Conservation (phyloP, 1,139 yeast species). For the Kluyveromyces sp. region DNA sequence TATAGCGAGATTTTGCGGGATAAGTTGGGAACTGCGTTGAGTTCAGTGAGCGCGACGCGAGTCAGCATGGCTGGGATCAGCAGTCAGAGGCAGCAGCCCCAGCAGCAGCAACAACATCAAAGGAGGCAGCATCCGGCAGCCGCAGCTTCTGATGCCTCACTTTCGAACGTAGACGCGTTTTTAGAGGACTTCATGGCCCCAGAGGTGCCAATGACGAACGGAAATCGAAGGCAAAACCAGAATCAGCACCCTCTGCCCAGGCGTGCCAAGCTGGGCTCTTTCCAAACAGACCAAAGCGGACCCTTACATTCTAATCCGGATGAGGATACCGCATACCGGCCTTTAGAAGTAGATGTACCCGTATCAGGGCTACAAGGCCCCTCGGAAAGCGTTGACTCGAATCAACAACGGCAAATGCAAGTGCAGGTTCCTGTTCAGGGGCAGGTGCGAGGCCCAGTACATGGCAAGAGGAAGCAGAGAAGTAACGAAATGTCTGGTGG, state of each 20-base stretch:
- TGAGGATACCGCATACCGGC: neutral
- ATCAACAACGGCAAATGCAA: neutral
- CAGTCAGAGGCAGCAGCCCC: slow-evolving; percentile 5
- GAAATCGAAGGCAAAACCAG: neutral
- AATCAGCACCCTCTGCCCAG: slow-evolving; percentile 2
- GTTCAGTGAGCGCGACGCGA: slow-evolving; percentile 21
- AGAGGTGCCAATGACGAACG: slow-evolving; percentile 5
- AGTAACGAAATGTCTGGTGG: slow-evolving; percentile 1
- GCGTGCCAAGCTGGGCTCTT: slow-evolving; percentile 7
- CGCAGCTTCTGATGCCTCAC: slow-evolving; percentile 10
- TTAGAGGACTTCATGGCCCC: slow-evolving; percentile 8
- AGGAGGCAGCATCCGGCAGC: slow-evolving; percentile 10
- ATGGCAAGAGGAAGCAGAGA: slow-evolving; percentile 2
- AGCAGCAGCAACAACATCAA: slow-evolving; percentile 7
- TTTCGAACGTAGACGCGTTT: slow-evolving; percentile 6
- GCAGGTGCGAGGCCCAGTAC: slow-evolving; percentile 5
- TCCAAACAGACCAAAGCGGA: slow-evolving; percentile 3
- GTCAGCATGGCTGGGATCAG: slow-evolving; percentile 13
- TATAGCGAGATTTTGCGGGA: slow-evolving; percentile 25
- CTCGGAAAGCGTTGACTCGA: neutral
- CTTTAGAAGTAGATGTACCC: slow-evolving; percentile 6
- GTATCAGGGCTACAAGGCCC: neutral
- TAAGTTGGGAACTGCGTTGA: slow-evolving; percentile 21
- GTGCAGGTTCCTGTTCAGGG: slow-evolving; percentile 3
- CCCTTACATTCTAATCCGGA: neutral